Evolutionary conservation across 2,329 filamentous ascomycete genomes (phyloP).

Genomic region (Sphaerostilbella broomeana): DNA sequence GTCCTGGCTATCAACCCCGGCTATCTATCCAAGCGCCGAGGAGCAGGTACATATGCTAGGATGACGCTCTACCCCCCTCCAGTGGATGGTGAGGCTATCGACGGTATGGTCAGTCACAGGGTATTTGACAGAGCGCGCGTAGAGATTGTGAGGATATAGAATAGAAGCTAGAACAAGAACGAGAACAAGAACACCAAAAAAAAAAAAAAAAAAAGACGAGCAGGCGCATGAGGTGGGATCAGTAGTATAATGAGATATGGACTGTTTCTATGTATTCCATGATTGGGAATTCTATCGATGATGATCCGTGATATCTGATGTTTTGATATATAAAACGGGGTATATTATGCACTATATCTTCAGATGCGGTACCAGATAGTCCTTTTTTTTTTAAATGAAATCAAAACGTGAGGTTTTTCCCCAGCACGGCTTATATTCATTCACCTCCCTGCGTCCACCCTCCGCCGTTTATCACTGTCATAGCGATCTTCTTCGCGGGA

Average conservation of each 20-base stretch:
- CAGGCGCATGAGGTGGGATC: too few relatives aligned
- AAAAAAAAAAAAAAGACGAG: too few relatives aligned
- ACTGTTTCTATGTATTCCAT: too few relatives aligned
- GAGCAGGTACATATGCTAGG: conserved; percentile 77
- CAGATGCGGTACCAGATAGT: too few relatives aligned
- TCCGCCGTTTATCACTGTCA: conserved; percentile 53
- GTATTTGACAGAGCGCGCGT: conserved; percentile 79
- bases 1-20: conserved; percentile 90
- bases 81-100: conserved; percentile 51
- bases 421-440: too few relatives aligned
- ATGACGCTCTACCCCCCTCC: conserved; percentile 65
- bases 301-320: too few relatives aligned
- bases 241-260: too few relatives aligned
- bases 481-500: conserved; percentile 49
- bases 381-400: too few relatives aligned
- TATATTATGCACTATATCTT: too few relatives aligned
- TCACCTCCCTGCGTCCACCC: conserved; percentile 39
- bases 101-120: conserved; percentile 60
- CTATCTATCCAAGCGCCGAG: conserved; percentile 74
- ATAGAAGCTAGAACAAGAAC: neutral
- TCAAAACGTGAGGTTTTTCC: too few relatives aligned
- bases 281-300: too few relatives aligned
- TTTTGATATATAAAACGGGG: too few relatives aligned
- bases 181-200: neutral
- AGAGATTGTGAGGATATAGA: conserved; percentile 73